A percentile compares a stretch with the other conserved stretches of the same genome.
These are phyloP conservation scores for Phyllosticta capitalensis DNA, from an alignment of 2,329 filamentous ascomycete species.

Conservation along the genomic window DNA sequence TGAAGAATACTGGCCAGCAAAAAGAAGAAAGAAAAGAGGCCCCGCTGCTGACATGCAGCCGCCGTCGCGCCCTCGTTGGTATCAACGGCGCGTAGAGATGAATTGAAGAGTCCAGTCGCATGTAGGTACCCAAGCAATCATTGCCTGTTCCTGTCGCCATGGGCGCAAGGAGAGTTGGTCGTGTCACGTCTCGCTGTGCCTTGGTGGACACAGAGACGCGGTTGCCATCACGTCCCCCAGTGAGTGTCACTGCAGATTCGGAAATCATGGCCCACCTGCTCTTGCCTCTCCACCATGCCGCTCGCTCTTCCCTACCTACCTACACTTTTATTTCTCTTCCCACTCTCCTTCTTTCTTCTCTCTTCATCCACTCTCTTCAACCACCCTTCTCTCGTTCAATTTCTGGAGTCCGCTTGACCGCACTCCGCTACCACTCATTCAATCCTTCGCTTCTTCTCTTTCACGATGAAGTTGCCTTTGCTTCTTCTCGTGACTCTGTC, in stretches of 20 bases:
- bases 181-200: not conserved
- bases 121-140: not conserved
- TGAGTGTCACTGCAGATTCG: not conserved
- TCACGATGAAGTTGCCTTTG: slow-evolving; percentile 4
- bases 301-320: slow-evolving; percentile 1
- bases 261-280: not conserved
- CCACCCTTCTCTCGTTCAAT: not conserved
- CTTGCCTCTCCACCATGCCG: not conserved
- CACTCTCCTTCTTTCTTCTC: not conserved
- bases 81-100: not conserved
- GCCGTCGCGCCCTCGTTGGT: not conserved
- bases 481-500: slow-evolving; percentile 2
- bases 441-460: not conserved
- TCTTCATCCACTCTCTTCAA: slow-evolving; percentile 3
- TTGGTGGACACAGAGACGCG: not conserved
- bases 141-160: not conserved
- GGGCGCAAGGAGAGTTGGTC: not conserved
- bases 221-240: not conserved
- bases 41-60: not conserved
- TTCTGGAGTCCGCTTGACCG: not conserved
- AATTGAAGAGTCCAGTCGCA: not conserved
- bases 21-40: not conserved
- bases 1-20: not conserved
- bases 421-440: not conserved
- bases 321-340: not conserved